Conservation (phyloP, 805 yeast genomes). For the Wickerhamomyces ciferrii region DNA sequence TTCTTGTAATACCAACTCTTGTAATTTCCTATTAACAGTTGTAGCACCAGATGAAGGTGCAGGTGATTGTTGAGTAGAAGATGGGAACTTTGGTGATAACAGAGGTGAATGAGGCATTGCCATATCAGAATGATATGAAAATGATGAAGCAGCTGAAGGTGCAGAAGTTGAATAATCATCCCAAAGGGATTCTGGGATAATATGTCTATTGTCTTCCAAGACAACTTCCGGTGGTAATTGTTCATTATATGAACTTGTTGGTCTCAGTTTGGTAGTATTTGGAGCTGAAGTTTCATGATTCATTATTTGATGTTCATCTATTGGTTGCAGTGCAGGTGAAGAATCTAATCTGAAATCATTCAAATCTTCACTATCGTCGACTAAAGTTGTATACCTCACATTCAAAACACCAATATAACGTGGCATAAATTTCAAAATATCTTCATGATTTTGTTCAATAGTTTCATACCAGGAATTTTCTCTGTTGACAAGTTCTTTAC, state of each 20-base stretch:
- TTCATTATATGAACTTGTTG: slow-evolving; percentile 19
- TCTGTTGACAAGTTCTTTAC: slow-evolving; percentile 85
- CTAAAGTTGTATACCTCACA: slow-evolving; percentile 58
- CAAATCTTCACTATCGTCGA: slow-evolving; percentile 17
- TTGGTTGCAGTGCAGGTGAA: slow-evolving; percentile 12
- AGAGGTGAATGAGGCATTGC: slow-evolving; percentile 18
- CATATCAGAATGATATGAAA: slow-evolving; percentile 27
- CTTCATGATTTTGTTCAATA: slow-evolving; percentile 73
- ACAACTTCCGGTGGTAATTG: slow-evolving; percentile 72
- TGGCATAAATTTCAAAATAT: slow-evolving; percentile 83
- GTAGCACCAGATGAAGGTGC: slow-evolving; percentile 46
- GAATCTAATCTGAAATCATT: slow-evolving; percentile 9
- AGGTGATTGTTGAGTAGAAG: slow-evolving; percentile 4
- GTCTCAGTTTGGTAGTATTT: slow-evolving; percentile 4
- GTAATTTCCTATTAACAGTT: slow-evolving; percentile 61
- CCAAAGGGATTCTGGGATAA: slow-evolving; percentile 79
- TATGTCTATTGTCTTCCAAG: slow-evolving; percentile 86
- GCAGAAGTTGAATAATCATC: slow-evolving; percentile 46
- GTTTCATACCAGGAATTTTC: slow-evolving; percentile 92
- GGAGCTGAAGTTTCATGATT: slow-evolving; percentile 8
- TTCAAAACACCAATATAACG: slow-evolving; percentile 90
- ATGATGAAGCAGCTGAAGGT: slow-evolving; percentile 35
- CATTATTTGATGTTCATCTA: slow-evolving; percentile 6
- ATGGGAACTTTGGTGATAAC: slow-evolving; percentile 16
- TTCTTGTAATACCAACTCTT: slow-evolving; percentile 66